A percentile compares a stretch with the other conserved stretches of the same genome.
Evolutionary conservation across 2,329 filamentous ascomycete species (phyloP).

Genomic region (Chrysoporthe deuterocubensis): DNA sequence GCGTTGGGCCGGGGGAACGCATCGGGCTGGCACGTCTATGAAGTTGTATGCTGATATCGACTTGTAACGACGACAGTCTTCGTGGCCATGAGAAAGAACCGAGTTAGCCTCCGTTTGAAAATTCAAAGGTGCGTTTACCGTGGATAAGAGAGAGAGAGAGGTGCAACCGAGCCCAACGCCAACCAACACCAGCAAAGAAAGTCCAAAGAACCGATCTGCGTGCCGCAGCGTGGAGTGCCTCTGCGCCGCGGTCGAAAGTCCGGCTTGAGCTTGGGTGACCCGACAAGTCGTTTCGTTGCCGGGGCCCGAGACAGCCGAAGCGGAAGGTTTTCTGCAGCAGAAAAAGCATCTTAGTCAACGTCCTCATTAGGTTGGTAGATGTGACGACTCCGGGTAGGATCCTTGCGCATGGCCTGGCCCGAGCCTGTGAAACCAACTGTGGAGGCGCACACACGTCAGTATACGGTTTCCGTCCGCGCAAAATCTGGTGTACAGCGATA

Average conservation of each 20-base stretch:
- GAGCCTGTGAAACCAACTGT: conserved; percentile 95
- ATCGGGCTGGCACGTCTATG: conserved; percentile 16
- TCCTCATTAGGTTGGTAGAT: conserved; percentile 81
- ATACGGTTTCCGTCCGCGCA: neutral
- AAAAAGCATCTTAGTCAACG: conserved; percentile 59
- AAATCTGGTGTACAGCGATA: conserved; percentile 15
- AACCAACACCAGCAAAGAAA: conserved; percentile 10
- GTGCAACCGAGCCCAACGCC: conserved; percentile 30
- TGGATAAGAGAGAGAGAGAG: conserved; percentile 17
- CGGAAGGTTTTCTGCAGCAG: conserved; percentile 29
- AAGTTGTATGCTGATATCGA: conserved; percentile 16
- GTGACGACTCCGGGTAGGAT: conserved; percentile 79
- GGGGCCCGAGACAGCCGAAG: neutral
- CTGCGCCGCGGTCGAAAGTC: neutral
- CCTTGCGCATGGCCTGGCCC: conserved; percentile 94
- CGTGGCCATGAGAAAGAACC: conserved; percentile 22
- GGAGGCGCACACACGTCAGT: conserved; percentile 35
- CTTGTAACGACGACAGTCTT: conserved; percentile 12
- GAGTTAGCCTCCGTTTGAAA: conserved; percentile 30
- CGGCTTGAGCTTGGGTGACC: neutral
- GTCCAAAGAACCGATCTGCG: neutral
- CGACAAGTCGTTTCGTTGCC: neutral
- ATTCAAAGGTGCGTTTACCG: conserved; percentile 30
- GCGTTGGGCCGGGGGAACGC: conserved; percentile 4
- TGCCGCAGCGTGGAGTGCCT: neutral